A percentile compares a stretch with the other conserved stretches of the same genome.
phyloP scores from a whole-genome alignment of 768 basidiomycete species.

The Lentinula lateritia region DNA sequence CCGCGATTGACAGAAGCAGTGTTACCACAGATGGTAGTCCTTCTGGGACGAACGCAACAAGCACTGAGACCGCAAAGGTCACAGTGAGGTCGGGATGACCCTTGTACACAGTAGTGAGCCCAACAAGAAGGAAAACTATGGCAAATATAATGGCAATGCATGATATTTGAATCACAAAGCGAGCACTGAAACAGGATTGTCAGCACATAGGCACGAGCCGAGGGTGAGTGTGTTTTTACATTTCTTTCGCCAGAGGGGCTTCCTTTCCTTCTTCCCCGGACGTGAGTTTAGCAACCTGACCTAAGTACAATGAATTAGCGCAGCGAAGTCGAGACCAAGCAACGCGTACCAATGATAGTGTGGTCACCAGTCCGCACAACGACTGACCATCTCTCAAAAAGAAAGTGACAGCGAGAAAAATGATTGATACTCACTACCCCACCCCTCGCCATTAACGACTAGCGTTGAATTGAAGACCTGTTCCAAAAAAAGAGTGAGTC shows the following conservation, averaged over 20 bases:
- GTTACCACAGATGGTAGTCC: slow-evolving; percentile 67
- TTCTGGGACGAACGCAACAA: slow-evolving; percentile 46
- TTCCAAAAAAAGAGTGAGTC: neutral
- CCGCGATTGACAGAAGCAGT: slow-evolving; percentile 60
- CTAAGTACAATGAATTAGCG: slow-evolving; percentile 22
- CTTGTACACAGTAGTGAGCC: slow-evolving; percentile 61
- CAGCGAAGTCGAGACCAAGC: neutral
- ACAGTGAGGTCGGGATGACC: slow-evolving; percentile 56
- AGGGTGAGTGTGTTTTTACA: slow-evolving; percentile 30
- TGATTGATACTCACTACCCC: slow-evolving; percentile 44
- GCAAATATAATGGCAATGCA: slow-evolving; percentile 57
- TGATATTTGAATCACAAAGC: slow-evolving; percentile 60
- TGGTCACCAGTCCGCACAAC: slow-evolving; percentile 64
- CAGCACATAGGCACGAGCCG: slow-evolving; percentile 1
- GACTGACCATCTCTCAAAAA: slow-evolving; percentile 26
- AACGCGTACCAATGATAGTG: slow-evolving; percentile 50
- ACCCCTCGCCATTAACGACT: slow-evolving; percentile 67
- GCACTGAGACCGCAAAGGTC: slow-evolving; percentile 46
- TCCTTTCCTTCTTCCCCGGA: slow-evolving; percentile 60
- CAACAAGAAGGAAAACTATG: slow-evolving; percentile 59
- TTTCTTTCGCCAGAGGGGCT: slow-evolving; percentile 62
- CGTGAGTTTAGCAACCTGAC: slow-evolving; percentile 64
- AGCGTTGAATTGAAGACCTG: slow-evolving; percentile 70
- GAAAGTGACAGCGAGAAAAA: neutral
- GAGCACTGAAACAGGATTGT: slow-evolving; percentile 29